Evolutionary conservation across 1,284 basidiomycete species (phyloP).

Genomic region (Albatrellus sp.): DNA sequence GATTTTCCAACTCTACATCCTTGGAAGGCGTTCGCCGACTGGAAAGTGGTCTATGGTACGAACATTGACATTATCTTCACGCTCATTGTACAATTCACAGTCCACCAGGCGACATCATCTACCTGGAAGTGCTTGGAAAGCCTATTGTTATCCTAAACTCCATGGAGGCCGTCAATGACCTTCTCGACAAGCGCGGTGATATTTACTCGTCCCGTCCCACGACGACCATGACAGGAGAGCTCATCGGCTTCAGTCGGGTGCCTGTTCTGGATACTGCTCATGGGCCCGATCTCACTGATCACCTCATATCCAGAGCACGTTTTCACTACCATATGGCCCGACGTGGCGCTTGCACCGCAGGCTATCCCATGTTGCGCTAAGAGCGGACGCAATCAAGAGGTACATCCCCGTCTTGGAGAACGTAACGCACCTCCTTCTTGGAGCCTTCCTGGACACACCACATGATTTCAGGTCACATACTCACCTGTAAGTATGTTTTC

Average conservation of each 20-base stretch:
- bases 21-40: conserved; percentile 20
- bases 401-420: conserved; percentile 18
- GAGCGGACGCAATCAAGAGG: conserved; percentile 15
- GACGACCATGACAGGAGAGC: not conserved
- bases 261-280: not conserved
- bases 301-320: not conserved
- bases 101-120: conserved; percentile 16
- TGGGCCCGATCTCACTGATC: not conserved
- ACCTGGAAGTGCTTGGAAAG: conserved; percentile 15
- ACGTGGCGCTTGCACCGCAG: conserved; percentile 17
- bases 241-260: not conserved
- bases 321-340: conserved; percentile 7
- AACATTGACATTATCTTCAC: no score
- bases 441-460: not conserved
- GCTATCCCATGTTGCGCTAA: conserved; percentile 16
- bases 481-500: not conserved
- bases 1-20: conserved; percentile 22
- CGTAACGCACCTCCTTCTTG: conserved; percentile 8
- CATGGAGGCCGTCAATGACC: conserved; percentile 13
- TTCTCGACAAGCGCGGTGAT: conserved; percentile 15
- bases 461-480: not conserved
- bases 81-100: not conserved
- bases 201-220: conserved; percentile 17
- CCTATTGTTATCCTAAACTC: conserved; percentile 17
- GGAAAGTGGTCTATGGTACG: conserved; percentile 16